Conservation (phyloP, 352 stramenopile species). For the Phytophthora cryptogea region DNA sequence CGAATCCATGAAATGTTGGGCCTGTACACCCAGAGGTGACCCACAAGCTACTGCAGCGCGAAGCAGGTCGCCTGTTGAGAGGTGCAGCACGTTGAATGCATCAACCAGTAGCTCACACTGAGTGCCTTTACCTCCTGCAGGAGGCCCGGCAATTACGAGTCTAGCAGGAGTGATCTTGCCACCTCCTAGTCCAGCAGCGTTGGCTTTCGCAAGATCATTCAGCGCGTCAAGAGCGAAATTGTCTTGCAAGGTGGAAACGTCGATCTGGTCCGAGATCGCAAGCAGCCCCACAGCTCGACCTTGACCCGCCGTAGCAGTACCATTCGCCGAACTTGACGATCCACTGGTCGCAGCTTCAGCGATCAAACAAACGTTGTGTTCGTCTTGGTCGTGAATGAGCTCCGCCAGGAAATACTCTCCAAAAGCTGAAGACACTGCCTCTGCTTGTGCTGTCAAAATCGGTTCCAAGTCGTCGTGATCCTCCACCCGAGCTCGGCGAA, state of each 20-base stretch:
- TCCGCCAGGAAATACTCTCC: constrained; percentile 94
- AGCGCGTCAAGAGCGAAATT: constrained; percentile 86
- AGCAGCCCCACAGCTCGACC: constrained; percentile 77
- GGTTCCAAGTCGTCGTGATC: constrained; percentile 83
- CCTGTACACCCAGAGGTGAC: constrained; percentile 59
- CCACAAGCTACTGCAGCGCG: constrained; percentile 80
- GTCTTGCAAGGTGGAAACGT: constrained; percentile 77
- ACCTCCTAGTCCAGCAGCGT: constrained; percentile 10
- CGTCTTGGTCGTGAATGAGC: constrained; percentile 89
- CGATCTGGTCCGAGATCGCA: constrained; percentile 82
- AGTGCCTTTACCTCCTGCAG: constrained; percentile 94
- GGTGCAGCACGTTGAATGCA: constrained; percentile 90
- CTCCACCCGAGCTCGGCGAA: constrained; percentile 75
- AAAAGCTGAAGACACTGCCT: constrained; percentile 71
- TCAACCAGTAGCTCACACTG: constrained; percentile 92
- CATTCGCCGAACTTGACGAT: not conserved
- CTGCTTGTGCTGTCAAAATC: constrained; percentile 64
- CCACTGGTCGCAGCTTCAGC: constrained; percentile 38
- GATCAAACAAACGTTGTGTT: constrained; percentile 84
- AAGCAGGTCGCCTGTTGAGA: constrained; percentile 93
- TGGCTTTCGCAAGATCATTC: constrained; percentile 72
- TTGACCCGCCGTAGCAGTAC: constrained; percentile 28
- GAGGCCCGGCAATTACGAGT: constrained; percentile 90
- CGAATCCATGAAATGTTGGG: constrained; percentile 90
- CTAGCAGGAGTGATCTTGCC: constrained; percentile 45